Conservation (phyloP, 202 grass and related monocot species). For the Elaeis oleifera region DNA sequence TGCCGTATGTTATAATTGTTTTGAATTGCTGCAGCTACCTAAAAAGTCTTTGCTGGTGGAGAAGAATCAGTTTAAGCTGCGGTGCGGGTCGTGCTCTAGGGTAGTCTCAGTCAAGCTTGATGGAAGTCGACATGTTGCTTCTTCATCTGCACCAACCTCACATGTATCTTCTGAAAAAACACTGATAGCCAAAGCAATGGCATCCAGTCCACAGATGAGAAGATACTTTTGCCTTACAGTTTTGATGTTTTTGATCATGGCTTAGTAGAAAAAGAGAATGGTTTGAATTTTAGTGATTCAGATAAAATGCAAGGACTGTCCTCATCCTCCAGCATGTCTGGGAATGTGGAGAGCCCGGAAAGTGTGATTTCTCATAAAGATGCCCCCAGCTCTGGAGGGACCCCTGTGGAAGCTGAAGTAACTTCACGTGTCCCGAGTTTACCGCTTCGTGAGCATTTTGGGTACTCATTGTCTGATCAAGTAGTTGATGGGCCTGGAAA, state of each 20-base stretch:
- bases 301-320: constrained; percentile 12
- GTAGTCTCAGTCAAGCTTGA: constrained; percentile 4
- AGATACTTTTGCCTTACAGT: constrained; percentile 17
- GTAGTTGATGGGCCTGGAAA: constrained; percentile 39
- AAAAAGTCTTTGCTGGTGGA: constrained; percentile 4
- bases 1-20: constrained; percentile 13
- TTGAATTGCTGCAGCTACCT: constrained; percentile 18
- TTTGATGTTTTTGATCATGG: constrained; percentile 2
- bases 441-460: constrained; percentile 40
- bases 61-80: constrained; percentile 11
- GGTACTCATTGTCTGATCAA: constrained; percentile 43
- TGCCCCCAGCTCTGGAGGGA: not conserved
- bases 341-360: constrained; percentile 14
- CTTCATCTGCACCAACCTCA: not conserved
- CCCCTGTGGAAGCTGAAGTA: constrained; percentile 23
- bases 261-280: constrained; percentile 3
- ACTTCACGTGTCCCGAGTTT: constrained; percentile 50
- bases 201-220: constrained; percentile 6
- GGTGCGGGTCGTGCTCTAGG: constrained; percentile 13
- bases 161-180: constrained; percentile 1
- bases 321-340: constrained; percentile 13
- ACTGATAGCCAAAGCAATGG: not conserved
- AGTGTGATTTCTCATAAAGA: constrained; percentile 17
- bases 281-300: constrained; percentile 1
- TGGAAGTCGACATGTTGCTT: constrained; percentile 4